Evolutionary conservation across 305 asterid species (phyloP), one percentile per base, ranked within the genome.

Genomic region (Fraxinus floribunda): DNA sequence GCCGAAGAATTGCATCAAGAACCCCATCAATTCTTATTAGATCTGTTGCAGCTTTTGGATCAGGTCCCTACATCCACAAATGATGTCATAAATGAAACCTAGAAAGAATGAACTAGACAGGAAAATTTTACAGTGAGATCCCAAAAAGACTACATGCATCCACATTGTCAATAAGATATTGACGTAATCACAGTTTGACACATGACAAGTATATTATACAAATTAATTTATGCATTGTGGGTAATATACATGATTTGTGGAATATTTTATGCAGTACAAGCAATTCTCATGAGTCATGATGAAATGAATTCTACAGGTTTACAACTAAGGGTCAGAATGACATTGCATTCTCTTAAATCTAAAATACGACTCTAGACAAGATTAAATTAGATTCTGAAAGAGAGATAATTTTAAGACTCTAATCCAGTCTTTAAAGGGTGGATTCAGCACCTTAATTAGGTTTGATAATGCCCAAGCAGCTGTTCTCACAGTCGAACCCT

Each of bases 391-490:
- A 26, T 66, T 29, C 75, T 32, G 20, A 70, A 70, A 70, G 20
- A 70, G 41, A 70, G 10, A 68, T 68, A 9, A 70, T 60, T 75
- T 36, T 20, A 60, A 29, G 85, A 4, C 46, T 20, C 52, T 20
- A 71, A 70, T 68, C 77, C 84, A 57, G 20, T 78, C 72, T 70
- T 79, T 78, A 81, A 52, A 79, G 34, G 52, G 83, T 44, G 70
- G 70, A 71, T 32, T 87, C 76, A 30, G 85, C 86, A 94, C 99
- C 99, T 94, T 96, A 49, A 96, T 95, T 84, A 96, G 90, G 90
- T 96, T 96, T 52, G 99, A 96, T 78, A 96, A 86, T 72, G 98
- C 98, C 99, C 99, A 94, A 72, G 98, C 98, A 90, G 98, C 98
- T 52, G 99, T 96, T 90, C 98, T 91, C 89, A 96, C 98, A 34